Base-by-base conservation (phyloP, 2,329 filamentous ascomycete genomes). In the Gnomoniopsis sp. region DNA sequence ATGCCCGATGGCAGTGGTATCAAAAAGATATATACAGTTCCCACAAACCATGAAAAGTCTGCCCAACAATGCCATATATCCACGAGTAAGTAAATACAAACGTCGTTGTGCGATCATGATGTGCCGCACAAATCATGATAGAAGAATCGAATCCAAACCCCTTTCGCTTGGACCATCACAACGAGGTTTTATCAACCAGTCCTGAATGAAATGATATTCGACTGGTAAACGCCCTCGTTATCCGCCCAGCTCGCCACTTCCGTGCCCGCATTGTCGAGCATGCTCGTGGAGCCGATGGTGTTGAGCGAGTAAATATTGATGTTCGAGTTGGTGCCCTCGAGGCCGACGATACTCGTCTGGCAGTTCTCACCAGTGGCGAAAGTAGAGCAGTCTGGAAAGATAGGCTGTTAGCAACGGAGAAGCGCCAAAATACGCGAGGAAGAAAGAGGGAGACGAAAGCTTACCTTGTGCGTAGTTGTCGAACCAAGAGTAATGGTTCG, bases 401-500 rank as follows among this genome's bases (percentile, higher is more conserved):
- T 7, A 3, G 12, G n/a, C 22, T 11, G n/a, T 47, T 14, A 33
- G 2, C 11, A 50, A 8, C 10, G 6, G 26, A 8, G 26, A 11
- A 10, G 33, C 11, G n/a, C 22, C 41, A n/a, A 19, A 17, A 23
- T n/a, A 30, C 14, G 21, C 6, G 3, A 30, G 21, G n/a, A 6
- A 22, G 12, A 14, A 7, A 12, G 11, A 17, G 2, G 14, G 11
- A 36, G 11, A 14, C 1, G 2, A 2, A 34, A 7, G 53, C 60
- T 30, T 46, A 62, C 60, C 47, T 12, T 58, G 58, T 15, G 49
- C 36, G 21, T 88, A 88, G 70, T 88, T 84, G 68, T 82, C 78
- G 69, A 88, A 89, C 76, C 88, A 89, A 2, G 79, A 84, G 72
- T 90, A 91, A 15, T 89, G 66, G 0, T 88, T 88, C 0, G 81